A percentile compares a stretch with the other conserved stretches of the same genome.
phyloP scores from a whole-genome alignment of 2,329 filamentous ascomycete species.

The Cucurbitaria berberidis region DNA sequence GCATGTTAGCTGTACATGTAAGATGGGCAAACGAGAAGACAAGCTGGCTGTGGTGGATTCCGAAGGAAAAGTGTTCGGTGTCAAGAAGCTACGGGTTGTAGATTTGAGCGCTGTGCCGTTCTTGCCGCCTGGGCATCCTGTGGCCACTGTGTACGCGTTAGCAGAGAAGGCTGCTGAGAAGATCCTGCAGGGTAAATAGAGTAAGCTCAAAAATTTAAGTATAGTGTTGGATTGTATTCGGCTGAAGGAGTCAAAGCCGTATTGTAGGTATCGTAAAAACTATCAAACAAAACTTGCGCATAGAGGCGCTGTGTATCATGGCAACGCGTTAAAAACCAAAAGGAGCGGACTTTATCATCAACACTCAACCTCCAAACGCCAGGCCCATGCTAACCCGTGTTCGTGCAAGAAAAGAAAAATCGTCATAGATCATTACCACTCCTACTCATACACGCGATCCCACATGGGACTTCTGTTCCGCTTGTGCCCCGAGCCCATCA shows the following conservation, averaged over 20 bases:
- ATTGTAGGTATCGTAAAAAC: neutral
- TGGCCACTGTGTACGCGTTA: slow-evolving; percentile 33
- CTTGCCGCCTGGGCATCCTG: slow-evolving; percentile 47
- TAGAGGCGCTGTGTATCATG: slow-evolving; percentile 1
- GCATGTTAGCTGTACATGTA: slow-evolving; percentile 36
- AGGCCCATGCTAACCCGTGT: neutral
- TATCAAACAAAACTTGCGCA: neutral
- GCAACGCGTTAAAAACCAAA: neutral
- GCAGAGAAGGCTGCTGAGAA: slow-evolving; percentile 39
- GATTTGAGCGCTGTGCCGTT: slow-evolving; percentile 43
- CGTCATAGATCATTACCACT: slow-evolving; percentile 1
- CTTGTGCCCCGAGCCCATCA: slow-evolving; percentile 17
- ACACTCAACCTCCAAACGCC: neutral
- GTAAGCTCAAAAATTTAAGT: neutral
- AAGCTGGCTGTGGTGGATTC: slow-evolving; percentile 44
- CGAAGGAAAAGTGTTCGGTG: slow-evolving; percentile 39
- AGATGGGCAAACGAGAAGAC: slow-evolving; percentile 37
- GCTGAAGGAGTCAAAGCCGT: neutral
- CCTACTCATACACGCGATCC: slow-evolving; percentile 43
- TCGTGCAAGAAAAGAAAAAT: neutral
- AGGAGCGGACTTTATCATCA: neutral
- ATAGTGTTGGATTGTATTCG: neutral
- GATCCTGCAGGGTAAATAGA: slow-evolving; percentile 10
- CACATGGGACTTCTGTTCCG: slow-evolving; percentile 39
- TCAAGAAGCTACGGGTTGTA: slow-evolving; percentile 39